These are phyloP conservation scores for Glarea lozoyensis DNA, from an alignment of 495 filamentous ascomycete species.

Conservation along the genomic window DNA sequence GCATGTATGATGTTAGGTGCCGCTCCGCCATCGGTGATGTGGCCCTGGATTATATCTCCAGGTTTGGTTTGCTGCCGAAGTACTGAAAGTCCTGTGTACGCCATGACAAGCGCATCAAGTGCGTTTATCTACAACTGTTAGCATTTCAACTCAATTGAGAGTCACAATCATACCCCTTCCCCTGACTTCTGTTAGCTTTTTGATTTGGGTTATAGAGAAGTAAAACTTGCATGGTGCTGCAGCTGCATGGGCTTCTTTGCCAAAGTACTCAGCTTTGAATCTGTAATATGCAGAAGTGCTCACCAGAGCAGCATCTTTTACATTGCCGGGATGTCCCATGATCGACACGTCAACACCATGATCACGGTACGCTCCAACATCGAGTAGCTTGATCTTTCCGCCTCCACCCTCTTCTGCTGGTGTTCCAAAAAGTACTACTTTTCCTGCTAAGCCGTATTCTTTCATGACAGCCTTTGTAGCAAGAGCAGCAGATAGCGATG, in stretches of 20 bases:
- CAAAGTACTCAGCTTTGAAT: slow-evolving; percentile 42
- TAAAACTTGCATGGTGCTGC: too few relatives aligned
- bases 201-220: too few relatives aligned
- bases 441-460: slow-evolving; percentile 40
- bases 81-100: slow-evolving; percentile 11
- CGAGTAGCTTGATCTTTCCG: slow-evolving; percentile 57
- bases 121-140: slow-evolving; percentile 16
- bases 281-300: slow-evolving; percentile 39
- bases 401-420: slow-evolving; percentile 63
- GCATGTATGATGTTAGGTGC: slow-evolving; percentile 16
- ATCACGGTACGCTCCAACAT: slow-evolving; percentile 52
- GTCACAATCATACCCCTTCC: too few relatives aligned
- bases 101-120: slow-evolving; percentile 13
- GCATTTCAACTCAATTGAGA: too few relatives aligned
- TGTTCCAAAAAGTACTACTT: slow-evolving; percentile 56
- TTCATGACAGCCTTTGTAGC: slow-evolving; percentile 43
- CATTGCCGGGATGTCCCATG: slow-evolving; percentile 49
- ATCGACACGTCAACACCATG: slow-evolving; percentile 52
- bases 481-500: slow-evolving; percentile 49
- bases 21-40: slow-evolving; percentile 11
- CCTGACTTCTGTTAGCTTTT: too few relatives aligned
- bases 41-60: slow-evolving; percentile 11
- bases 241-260: slow-evolving; percentile 27
- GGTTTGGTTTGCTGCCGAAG: slow-evolving; percentile 12
- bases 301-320: slow-evolving; percentile 31